A percentile compares a stretch with the other conserved stretches of the same genome.
phyloP scores from a whole-genome alignment of 371 early-diverging fungal species.

The Mucor piriformis region DNA sequence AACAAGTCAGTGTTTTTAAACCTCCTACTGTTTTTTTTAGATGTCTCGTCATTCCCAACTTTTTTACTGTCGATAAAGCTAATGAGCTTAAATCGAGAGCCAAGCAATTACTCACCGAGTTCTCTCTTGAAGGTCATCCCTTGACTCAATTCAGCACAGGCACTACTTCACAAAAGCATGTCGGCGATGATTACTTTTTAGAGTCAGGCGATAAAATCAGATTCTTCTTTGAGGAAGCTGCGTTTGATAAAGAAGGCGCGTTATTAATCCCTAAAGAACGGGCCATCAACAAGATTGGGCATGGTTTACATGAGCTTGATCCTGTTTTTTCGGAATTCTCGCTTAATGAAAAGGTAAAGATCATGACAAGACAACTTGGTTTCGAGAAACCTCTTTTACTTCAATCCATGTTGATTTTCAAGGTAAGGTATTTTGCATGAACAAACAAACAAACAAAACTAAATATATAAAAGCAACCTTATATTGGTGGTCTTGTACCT shows the following conservation, averaged over 20 bases:
- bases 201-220: slow-evolving; percentile 82
- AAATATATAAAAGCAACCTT: neutral
- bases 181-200: slow-evolving; percentile 89
- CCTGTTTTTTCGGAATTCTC: slow-evolving; percentile 74
- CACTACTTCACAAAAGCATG: slow-evolving; percentile 61
- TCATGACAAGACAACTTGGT: slow-evolving; percentile 64
- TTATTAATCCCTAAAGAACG: slow-evolving; percentile 61
- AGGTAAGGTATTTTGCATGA: too few relatives aligned
- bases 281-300: slow-evolving; percentile 93
- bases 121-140: slow-evolving; percentile 78
- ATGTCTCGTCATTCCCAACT: slow-evolving; percentile 72
- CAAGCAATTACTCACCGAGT: slow-evolving; percentile 59
- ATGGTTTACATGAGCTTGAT: slow-evolving; percentile 84
- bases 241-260: slow-evolving; percentile 68
- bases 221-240: slow-evolving; percentile 89
- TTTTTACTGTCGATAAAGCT: slow-evolving; percentile 61
- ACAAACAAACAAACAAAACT: neutral
- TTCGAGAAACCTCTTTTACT: slow-evolving; percentile 76
- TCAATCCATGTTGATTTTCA: slow-evolving; percentile 93
- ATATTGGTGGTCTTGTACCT: slow-evolving; percentile 51
- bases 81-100: slow-evolving; percentile 58
- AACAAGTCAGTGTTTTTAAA: neutral
- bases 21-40: slow-evolving; percentile 29
- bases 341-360: slow-evolving; percentile 50
- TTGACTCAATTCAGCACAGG: slow-evolving; percentile 83